phyloP scores from a whole-genome alignment of 371 early-diverging fungal genomes.

The Sporodiniella umbellata region DNA sequence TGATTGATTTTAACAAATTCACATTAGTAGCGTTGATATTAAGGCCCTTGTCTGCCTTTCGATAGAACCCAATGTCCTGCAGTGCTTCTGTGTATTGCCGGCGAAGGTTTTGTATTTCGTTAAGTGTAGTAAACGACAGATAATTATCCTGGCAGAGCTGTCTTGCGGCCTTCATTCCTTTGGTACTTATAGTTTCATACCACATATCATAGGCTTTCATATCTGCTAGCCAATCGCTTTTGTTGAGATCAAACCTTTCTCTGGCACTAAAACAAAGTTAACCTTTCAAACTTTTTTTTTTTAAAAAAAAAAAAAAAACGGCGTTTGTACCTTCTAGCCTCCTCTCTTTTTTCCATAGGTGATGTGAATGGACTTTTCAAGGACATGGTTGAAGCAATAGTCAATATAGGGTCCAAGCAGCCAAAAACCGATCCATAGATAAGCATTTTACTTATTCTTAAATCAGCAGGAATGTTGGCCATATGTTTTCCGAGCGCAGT shows the following conservation, averaged over 20 bases:
- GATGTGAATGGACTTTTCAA: slow-evolving; percentile 68
- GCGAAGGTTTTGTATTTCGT: slow-evolving; percentile 50
- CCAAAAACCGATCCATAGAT: slow-evolving; percentile 77
- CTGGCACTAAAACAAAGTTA: slow-evolving; percentile 29
- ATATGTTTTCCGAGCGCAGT: slow-evolving; percentile 90
- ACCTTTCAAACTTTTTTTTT: neutral
- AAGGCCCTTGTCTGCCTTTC: slow-evolving; percentile 22
- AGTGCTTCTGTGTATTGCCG: slow-evolving; percentile 58
- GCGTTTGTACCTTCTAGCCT: slow-evolving; percentile 46
- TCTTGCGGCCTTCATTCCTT: slow-evolving; percentile 37
- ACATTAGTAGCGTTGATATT: slow-evolving; percentile 48
- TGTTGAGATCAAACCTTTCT: slow-evolving; percentile 55
- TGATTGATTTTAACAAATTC: slow-evolving; percentile 57
- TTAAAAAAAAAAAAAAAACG: too few species aligned
- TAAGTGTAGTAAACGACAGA: slow-evolving; percentile 53
- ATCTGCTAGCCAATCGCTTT: slow-evolving; percentile 71
- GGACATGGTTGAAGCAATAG: slow-evolving; percentile 79
- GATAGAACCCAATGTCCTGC: slow-evolving; percentile 58
- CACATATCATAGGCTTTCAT: slow-evolving; percentile 66
- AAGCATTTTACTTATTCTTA: slow-evolving; percentile 86
- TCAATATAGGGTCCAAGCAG: slow-evolving; percentile 79
- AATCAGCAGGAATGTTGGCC: slow-evolving; percentile 87
- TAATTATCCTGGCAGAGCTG: slow-evolving; percentile 52
- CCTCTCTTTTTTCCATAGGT: slow-evolving; percentile 64
- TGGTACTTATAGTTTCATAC: slow-evolving; percentile 29